phyloP scores from a whole-genome alignment of 2,329 filamentous ascomycete species.

The Graphilbum fragrans region DNA sequence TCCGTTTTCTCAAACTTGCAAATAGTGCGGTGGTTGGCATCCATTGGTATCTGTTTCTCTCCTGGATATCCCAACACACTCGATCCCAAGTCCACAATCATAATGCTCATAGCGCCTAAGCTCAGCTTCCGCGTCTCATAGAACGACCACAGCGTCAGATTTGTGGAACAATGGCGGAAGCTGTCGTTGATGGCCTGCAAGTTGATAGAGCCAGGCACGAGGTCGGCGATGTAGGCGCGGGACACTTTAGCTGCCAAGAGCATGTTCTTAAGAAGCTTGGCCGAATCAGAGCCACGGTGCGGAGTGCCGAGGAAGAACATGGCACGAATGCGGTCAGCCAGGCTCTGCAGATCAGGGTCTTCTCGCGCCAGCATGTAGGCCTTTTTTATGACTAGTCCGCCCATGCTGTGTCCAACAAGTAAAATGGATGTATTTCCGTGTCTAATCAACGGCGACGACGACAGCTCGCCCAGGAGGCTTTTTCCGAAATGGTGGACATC shows the following conservation, averaged over 20 bases:
- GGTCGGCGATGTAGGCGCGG: slow-evolving; percentile 12
- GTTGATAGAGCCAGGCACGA: slow-evolving; percentile 10
- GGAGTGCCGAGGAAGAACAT: slow-evolving; percentile 20
- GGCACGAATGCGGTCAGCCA: slow-evolving; percentile 12
- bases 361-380: slow-evolving; percentile 16
- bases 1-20: slow-evolving; percentile 16
- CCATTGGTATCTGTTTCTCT: slow-evolving; percentile 14
- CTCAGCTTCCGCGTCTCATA: slow-evolving; percentile 14
- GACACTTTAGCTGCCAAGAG: slow-evolving; percentile 9
- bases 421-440: slow-evolving; percentile 14
- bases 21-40: slow-evolving; percentile 17
- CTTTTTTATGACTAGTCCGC: slow-evolving; percentile 21
- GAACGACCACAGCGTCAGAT: slow-evolving; percentile 15
- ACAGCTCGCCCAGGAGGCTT: slow-evolving; percentile 16
- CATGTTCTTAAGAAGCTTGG: slow-evolving; percentile 14
- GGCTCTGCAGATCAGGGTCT: slow-evolving; percentile 4
- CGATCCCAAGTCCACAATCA: slow-evolving; percentile 14
- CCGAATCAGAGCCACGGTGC: slow-evolving; percentile 17
- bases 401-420: slow-evolving; percentile 22
- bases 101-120: slow-evolving; percentile 2
- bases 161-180: slow-evolving; percentile 11
- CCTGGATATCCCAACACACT: slow-evolving; percentile 14
- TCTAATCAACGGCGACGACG: slow-evolving; percentile 11
- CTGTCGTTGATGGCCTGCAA: slow-evolving; percentile 16
- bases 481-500: slow-evolving; percentile 21